Percentiles rank a stretch among this genome's conserved stretches.
Conservation (phyloP, 257 asterid genomes). For the Nicotiana undulata region DNA sequence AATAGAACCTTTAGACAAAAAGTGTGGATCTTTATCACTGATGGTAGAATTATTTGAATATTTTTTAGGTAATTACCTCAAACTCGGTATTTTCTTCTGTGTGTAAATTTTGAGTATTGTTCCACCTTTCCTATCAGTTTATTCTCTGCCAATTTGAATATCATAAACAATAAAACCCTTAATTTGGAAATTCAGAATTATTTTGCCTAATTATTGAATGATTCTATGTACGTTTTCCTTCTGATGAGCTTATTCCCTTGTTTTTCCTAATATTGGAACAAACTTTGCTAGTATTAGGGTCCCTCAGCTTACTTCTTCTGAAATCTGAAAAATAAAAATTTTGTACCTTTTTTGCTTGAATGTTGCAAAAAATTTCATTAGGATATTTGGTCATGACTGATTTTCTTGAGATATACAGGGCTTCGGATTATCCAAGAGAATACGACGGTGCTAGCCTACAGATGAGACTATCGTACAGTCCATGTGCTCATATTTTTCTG, state of each 20-base stretch:
- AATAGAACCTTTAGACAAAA: neutral
- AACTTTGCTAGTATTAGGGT: neutral
- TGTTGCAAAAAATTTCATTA: neutral
- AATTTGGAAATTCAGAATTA: neutral
- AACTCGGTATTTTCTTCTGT: neutral
- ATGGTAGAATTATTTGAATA: neutral
- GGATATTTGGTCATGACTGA: neutral
- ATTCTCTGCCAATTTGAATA: neutral
- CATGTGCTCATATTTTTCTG: constrained; percentile 72
- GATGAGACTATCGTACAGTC: constrained; percentile 94
- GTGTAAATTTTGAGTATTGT: neutral
- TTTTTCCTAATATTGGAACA: neutral
- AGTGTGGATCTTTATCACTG: neutral
- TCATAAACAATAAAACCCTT: neutral
- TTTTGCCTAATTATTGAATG: neutral
- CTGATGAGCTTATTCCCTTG: neutral
- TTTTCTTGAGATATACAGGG: constrained; percentile 47
- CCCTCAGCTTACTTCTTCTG: neutral
- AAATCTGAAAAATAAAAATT: neutral
- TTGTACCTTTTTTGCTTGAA: neutral
- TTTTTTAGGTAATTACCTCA: neutral
- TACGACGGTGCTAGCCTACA: constrained; percentile 80
- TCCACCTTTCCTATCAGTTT: neutral
- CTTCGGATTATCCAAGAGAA: constrained; percentile 66
- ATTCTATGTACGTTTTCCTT: neutral